Evolutionary conservation across 306 rosid species (phyloP).

Genomic region (Comarum palustre): DNA sequence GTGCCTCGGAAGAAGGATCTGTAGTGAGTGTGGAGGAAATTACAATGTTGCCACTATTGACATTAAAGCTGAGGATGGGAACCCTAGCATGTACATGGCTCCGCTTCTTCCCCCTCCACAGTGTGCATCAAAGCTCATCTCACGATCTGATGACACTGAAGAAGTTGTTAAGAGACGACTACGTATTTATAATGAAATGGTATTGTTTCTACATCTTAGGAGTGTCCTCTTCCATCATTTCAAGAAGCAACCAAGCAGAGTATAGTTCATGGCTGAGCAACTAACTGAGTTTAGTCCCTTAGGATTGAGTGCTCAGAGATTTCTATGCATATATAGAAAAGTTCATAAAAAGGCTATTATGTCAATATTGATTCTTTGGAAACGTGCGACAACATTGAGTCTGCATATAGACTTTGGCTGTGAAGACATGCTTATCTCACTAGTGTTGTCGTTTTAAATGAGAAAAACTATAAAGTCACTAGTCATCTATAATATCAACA

Average conservation of each 20-base stretch:
- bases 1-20: slow-evolving; percentile 50
- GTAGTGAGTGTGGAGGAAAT: slow-evolving; percentile 48
- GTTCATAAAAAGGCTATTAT: not conserved
- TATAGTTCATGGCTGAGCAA: not conserved
- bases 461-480: not conserved
- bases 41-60: slow-evolving; percentile 43
- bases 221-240: not conserved
- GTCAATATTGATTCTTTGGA: slow-evolving; percentile 2
- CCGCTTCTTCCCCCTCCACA: slow-evolving; percentile 49
- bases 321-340: not conserved
- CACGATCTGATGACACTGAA: slow-evolving; percentile 44
- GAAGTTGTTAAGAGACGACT: slow-evolving; percentile 46
- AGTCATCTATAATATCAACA: not conserved
- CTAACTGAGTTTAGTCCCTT: not conserved
- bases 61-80: slow-evolving; percentile 43
- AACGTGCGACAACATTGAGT: not conserved
- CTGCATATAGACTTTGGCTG: not conserved
- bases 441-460: not conserved
- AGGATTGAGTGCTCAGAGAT: slow-evolving; percentile 4
- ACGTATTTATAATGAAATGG: slow-evolving; percentile 42
- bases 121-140: slow-evolving; percentile 47
- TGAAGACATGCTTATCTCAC: not conserved
- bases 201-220: slow-evolving; percentile 19
- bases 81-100: slow-evolving; percentile 45
- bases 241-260: not conserved